Percentiles rank a stretch among this genome's conserved stretches.
phyloP scores from a whole-genome alignment of 1,284 basidiomycete species.

The Tilletia caries region DNA sequence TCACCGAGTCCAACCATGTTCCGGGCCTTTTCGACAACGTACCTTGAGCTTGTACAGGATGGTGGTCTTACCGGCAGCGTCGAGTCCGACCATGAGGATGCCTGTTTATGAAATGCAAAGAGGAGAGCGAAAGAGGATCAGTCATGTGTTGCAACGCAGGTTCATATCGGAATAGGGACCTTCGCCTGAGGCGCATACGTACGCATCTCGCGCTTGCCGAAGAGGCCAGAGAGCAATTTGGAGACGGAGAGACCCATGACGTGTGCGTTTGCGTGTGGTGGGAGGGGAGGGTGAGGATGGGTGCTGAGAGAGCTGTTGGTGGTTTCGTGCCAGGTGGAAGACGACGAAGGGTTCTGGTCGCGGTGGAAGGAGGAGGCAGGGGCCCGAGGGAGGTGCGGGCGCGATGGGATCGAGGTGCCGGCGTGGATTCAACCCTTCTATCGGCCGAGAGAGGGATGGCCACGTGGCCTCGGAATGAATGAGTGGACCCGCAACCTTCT shows the following conservation, averaged over 20 bases:
- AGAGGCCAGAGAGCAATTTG: slow-evolving; percentile 75
- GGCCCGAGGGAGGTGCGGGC: too few relatives aligned
- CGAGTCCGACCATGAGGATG: slow-evolving; percentile 75
- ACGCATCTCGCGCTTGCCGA: slow-evolving; percentile 99
- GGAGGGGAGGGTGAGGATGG: not conserved
- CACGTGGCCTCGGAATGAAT: too few relatives aligned
- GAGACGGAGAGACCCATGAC: slow-evolving; percentile 58
- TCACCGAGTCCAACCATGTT: too few relatives aligned
- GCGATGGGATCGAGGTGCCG: too few relatives aligned
- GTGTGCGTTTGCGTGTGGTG: not conserved
- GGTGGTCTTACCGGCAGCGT: slow-evolving; percentile 71
- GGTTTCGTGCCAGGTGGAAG: not conserved
- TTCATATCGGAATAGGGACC: slow-evolving; percentile 6
- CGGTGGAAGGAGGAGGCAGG: too few relatives aligned
- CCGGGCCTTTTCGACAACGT: not conserved
- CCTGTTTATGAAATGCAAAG: not conserved
- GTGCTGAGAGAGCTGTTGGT: not conserved
- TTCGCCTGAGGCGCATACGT: slow-evolving; percentile 55
- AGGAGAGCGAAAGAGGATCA: not conserved
- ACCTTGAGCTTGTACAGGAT: slow-evolving; percentile 19
- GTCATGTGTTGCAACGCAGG: slow-evolving; percentile 25
- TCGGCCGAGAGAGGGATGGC: too few relatives aligned
- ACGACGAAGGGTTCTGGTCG: too few relatives aligned
- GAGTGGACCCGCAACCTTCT: too few relatives aligned
- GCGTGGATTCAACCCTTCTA: too few relatives aligned